Conservation (phyloP, 1,139 yeast species). For the Geotrichum siamense region DNA sequence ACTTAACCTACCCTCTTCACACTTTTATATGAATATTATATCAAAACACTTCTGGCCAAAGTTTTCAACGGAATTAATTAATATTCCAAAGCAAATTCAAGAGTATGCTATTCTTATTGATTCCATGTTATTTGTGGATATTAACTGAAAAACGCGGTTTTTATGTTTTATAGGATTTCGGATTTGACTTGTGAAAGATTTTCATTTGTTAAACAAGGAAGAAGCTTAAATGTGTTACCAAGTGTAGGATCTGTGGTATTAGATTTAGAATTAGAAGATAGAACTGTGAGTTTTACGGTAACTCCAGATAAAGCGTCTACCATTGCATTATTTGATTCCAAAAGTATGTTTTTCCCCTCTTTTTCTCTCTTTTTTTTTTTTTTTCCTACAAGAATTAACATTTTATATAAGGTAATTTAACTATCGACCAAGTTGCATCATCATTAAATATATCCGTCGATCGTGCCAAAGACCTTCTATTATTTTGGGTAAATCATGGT, state of each 20-base stretch:
- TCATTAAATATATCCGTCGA: slow-evolving; percentile 27
- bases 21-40: slow-evolving; percentile 34
- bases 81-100: slow-evolving; percentile 42
- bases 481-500: slow-evolving; percentile 16
- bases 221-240: slow-evolving; percentile 53
- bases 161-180: slow-evolving; percentile 18
- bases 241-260: slow-evolving; percentile 58
- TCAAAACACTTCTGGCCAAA: slow-evolving; percentile 48
- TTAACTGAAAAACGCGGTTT: too few relatives aligned
- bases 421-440: slow-evolving; percentile 18
- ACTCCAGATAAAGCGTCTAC: slow-evolving; percentile 67
- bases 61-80: slow-evolving; percentile 38
- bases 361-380: background rate
- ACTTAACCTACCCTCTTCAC: slow-evolving; percentile 21
- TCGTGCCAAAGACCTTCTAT: slow-evolving; percentile 20
- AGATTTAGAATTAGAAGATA: slow-evolving; percentile 47
- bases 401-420: slow-evolving; percentile 10
- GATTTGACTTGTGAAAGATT: slow-evolving; percentile 43
- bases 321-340: slow-evolving; percentile 47
- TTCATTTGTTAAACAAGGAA: slow-evolving; percentile 45
- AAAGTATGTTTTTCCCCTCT: slow-evolving; percentile 21
- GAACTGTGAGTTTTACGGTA: slow-evolving; percentile 42
- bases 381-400: background rate
- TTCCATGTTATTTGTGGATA: too few relatives aligned
- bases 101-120: too few relatives aligned